A percentile compares a stretch with the other conserved stretches of the same genome.
Conservation (phyloP, 495 filamentous ascomycete species). For the Wilcoxina mikolae region DNA sequence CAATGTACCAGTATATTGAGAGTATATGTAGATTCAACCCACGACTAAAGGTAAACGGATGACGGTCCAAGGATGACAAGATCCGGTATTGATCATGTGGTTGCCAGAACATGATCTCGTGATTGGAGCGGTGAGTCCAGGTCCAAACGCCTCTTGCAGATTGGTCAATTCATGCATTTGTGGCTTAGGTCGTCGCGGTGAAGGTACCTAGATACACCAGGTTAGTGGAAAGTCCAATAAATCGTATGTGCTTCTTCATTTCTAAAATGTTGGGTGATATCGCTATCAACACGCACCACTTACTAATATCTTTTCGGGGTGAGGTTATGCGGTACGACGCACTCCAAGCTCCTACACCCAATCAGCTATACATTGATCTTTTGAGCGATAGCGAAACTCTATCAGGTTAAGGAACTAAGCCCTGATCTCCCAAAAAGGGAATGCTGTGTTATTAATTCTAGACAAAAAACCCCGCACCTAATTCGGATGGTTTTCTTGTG, state of each 20-base stretch:
- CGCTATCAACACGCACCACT: not conserved
- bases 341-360: too few species aligned
- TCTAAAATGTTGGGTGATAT: not conserved
- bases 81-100: too few species aligned
- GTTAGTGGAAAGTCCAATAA: not conserved
- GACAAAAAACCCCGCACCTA: not conserved
- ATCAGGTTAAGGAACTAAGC: not conserved
- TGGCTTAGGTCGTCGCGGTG: too few species aligned
- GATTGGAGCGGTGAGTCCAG: not conserved
- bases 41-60: not conserved
- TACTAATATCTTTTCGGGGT: not conserved
- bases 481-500: not conserved
- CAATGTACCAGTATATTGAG: too few species aligned
- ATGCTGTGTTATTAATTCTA: not conserved
- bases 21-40: not conserved
- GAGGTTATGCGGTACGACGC: too few species aligned
- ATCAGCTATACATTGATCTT: not conserved
- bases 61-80: not conserved
- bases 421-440: not conserved
- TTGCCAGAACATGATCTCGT: not conserved
- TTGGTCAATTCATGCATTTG: not conserved
- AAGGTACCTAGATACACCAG: not conserved
- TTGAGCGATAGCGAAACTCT: not conserved
- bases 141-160: not conserved
- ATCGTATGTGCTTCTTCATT: not conserved